Evolutionary conservation across 768 basidiomycete genomes (phyloP).

Genomic region (Hygrocybe punicea): DNA sequence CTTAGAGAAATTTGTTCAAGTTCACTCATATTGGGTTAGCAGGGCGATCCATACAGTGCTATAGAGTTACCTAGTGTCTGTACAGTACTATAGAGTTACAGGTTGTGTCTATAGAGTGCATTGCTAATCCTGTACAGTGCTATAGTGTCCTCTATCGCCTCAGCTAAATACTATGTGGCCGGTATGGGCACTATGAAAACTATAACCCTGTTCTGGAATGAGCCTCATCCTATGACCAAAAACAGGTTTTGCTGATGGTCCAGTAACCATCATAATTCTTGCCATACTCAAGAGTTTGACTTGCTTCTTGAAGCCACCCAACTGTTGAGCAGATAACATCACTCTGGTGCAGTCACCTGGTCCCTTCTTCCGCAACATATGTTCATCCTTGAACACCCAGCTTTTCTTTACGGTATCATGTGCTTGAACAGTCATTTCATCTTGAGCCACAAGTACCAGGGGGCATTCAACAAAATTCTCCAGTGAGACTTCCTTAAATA

Average conservation of each 20-base stretch:
- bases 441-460: constrained; percentile 33
- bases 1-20: too few species aligned
- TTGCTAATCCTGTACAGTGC: constrained; percentile 8
- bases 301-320: constrained; percentile 28
- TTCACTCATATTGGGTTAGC: too few species aligned
- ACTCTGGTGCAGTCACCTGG: constrained; percentile 28
- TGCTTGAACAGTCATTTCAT: constrained; percentile 42
- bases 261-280: constrained; percentile 34
- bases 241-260: constrained; percentile 35
- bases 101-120: constrained; percentile 7
- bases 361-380: constrained; percentile 2
- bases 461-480: constrained; percentile 16
- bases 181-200: too few species aligned
- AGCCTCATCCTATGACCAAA: neutral
- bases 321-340: constrained; percentile 36
- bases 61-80: too few species aligned
- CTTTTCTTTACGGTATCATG: constrained; percentile 25
- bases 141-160: neutral
- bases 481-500: too few species aligned
- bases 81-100: constrained; percentile 8
- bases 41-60: neutral
- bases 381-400: too few species aligned
- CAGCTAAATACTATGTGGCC: neutral
- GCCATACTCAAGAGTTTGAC: constrained; percentile 34
- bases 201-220: too few species aligned